Evolutionary conservation across 1,284 basidiomycete species (phyloP).

Genomic region (Cutaneotrichosporon spelunceum): DNA sequence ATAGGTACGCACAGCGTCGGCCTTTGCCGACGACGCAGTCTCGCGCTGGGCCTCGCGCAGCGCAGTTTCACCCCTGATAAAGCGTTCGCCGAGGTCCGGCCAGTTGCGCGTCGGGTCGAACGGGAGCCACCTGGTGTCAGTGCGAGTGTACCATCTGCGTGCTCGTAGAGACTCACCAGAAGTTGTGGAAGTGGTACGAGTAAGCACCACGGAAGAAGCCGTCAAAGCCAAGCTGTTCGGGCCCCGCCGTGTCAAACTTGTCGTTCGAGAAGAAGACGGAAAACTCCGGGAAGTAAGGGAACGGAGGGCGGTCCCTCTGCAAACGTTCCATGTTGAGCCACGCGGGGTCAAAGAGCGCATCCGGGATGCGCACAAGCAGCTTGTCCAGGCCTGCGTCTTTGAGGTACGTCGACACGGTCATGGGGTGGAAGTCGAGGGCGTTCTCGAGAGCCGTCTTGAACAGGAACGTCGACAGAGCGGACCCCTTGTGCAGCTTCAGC

Average conservation of each 20-base stretch:
- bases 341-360: constrained; percentile 80
- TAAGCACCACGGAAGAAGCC: constrained; percentile 82
- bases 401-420: constrained; percentile 74
- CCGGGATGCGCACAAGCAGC: constrained; percentile 70
- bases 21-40: constrained; percentile 20
- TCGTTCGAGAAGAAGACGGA: constrained; percentile 77
- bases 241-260: constrained; percentile 62
- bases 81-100: constrained; percentile 81
- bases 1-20: constrained; percentile 6
- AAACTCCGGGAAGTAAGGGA: constrained; percentile 79
- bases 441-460: constrained; percentile 82
- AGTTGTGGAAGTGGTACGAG: constrained; percentile 83
- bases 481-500: constrained; percentile 74
- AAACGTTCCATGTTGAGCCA: constrained; percentile 80
- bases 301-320: constrained; percentile 75
- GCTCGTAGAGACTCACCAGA: constrained; percentile 57
- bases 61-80: constrained; percentile 67
- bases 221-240: constrained; percentile 72
- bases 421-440: constrained; percentile 79
- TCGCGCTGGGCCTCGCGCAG: constrained; percentile 47
- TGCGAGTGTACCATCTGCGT: not conserved
- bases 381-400: constrained; percentile 72
- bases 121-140: constrained; percentile 73
- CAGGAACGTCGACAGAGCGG: constrained; percentile 74
- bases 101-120: constrained; percentile 84